A percentile compares a stretch with the other conserved stretches of the same genome.
Conservation (phyloP, 257 asterid species). For the Penstemon eatonii region DNA sequence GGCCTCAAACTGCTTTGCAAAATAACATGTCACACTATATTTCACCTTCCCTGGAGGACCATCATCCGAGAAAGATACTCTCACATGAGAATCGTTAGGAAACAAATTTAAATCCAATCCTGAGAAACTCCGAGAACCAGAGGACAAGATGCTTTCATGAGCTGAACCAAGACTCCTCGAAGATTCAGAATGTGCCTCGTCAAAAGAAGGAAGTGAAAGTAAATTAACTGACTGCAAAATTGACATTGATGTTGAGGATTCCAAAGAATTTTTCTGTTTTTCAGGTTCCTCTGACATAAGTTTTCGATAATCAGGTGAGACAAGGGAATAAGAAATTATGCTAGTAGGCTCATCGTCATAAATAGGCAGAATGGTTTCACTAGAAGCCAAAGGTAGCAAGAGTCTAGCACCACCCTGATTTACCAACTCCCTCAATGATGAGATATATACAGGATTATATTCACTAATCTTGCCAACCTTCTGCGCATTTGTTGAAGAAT, state of each 20-base stretch:
- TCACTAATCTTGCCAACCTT: constrained; percentile 46
- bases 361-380: constrained; percentile 57
- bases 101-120: constrained; percentile 47
- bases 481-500: constrained; percentile 33
- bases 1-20: constrained; percentile 68
- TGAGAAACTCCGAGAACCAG: constrained; percentile 47
- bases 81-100: constrained; percentile 49
- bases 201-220: constrained; percentile 50
- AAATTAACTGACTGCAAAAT: constrained; percentile 48
- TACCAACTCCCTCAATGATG: constrained; percentile 53
- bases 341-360: constrained; percentile 86
- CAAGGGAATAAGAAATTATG: constrained; percentile 58
- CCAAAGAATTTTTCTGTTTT: constrained; percentile 43
- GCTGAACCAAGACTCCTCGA: constrained; percentile 38
- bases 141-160: constrained; percentile 44
- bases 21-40: constrained; percentile 70
- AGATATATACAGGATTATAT: constrained; percentile 54
- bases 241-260: constrained; percentile 48
- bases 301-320: constrained; percentile 51
- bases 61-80: constrained; percentile 58
- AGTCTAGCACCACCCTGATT: constrained; percentile 58
- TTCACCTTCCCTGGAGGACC: constrained; percentile 71
- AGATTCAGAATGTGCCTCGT: constrained; percentile 45
- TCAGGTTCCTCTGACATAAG: constrained; percentile 50
- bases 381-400: constrained; percentile 51